Evolutionary conservation across 2,329 filamentous ascomycete species (phyloP).

Genomic region (Colletotrichum tropicale): DNA sequence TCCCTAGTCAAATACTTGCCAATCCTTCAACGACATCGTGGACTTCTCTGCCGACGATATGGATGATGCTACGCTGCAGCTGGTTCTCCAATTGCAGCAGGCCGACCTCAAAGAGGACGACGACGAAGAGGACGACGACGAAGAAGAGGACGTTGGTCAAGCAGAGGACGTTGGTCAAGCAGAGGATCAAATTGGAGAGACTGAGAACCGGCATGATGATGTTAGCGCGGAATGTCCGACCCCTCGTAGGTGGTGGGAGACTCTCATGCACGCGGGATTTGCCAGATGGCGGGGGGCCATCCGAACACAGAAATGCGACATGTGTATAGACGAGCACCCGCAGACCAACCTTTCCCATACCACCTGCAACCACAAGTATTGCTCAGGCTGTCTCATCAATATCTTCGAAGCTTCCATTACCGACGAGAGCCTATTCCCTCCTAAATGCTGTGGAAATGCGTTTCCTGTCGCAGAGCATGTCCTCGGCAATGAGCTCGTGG

Average conservation of each 20-base stretch:
- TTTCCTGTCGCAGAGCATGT: not conserved
- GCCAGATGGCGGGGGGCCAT: no score
- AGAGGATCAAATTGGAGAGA: not conserved
- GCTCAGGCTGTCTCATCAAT: not conserved
- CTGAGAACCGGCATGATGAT: not conserved
- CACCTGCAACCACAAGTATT: not conserved
- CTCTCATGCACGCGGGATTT: no score
- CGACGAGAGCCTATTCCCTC: not conserved
- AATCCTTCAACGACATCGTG: not conserved
- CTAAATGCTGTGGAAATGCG: not conserved
- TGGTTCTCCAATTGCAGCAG: not conserved
- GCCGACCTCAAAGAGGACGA: not conserved
- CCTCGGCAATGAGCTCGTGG: not conserved
- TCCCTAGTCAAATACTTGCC: not conserved
- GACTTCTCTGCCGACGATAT: not conserved
- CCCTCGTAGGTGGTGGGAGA: no score
- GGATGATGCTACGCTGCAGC: not conserved
- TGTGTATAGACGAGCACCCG: not conserved
- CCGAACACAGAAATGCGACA: not conserved
- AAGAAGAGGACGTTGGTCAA: not conserved
- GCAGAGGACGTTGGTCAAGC: no score
- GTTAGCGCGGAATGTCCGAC: fast-evolving
- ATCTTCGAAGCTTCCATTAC: not conserved
- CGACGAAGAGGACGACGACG: no score
- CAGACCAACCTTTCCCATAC: not conserved